These are phyloP conservation scores for Pyrenophora seminiperda DNA, from an alignment of 2,329 filamentous ascomycete species.

Conservation along the genomic window DNA sequence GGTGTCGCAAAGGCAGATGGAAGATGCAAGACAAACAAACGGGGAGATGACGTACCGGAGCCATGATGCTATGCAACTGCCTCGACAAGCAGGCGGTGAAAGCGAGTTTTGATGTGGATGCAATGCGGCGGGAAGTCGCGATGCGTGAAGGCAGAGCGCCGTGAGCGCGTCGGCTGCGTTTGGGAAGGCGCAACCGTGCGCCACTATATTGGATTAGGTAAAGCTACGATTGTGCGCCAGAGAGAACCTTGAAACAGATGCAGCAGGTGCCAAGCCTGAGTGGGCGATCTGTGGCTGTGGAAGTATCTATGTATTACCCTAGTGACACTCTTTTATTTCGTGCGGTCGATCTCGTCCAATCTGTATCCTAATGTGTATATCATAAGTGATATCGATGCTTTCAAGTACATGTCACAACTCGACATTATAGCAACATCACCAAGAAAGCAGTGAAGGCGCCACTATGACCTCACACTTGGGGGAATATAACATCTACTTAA, in stretches of 20 bases:
- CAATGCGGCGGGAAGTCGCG: constrained; percentile 37
- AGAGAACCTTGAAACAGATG: not conserved
- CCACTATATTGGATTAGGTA: constrained; percentile 15
- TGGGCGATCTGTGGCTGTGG: no score
- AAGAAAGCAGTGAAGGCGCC: no score
- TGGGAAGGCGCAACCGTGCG: constrained; percentile 33
- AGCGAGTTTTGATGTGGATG: constrained; percentile 27
- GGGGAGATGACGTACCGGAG: constrained; percentile 39
- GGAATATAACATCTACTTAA: no score
- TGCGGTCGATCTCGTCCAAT: no score
- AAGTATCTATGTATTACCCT: no score
- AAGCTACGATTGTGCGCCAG: not conserved
- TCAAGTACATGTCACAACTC: no score
- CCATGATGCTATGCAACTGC: constrained; percentile 32
- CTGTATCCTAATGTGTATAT: no score
- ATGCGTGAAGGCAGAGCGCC: constrained; percentile 43
- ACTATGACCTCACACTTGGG: no score
- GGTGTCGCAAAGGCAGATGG: constrained; percentile 2
- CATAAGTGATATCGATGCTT: no score
- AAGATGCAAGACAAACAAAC: constrained; percentile 2
- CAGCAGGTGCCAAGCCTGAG: not conserved
- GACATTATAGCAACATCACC: no score
- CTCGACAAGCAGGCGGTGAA: constrained; percentile 26
- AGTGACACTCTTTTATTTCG: no score
- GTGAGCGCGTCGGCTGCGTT: constrained; percentile 39